These are phyloP conservation scores for Chaetomium olivaceum DNA, from an alignment of 2,329 filamentous ascomycete genomes.

Conservation along the genomic window DNA sequence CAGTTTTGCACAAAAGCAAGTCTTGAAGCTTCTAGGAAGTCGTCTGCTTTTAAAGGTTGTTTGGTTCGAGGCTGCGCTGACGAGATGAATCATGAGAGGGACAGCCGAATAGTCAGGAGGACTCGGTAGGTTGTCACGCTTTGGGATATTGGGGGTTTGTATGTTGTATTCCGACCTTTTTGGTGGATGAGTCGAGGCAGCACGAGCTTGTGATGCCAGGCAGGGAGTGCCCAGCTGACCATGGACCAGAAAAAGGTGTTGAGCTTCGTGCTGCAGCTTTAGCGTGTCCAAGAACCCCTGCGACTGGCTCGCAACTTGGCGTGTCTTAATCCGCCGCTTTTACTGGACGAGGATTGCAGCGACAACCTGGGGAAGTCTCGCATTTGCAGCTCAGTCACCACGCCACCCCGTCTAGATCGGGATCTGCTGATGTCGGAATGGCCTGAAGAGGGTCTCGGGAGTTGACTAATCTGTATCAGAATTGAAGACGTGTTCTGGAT, in stretches of 20 bases:
- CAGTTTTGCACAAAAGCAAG: background rate
- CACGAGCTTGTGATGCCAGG: conserved; percentile 29
- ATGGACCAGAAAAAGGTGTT: conserved; percentile 26
- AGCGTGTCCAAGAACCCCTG: conserved; percentile 24
- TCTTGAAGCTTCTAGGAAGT: background rate
- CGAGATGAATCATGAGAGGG: background rate
- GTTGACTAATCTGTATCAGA: background rate
- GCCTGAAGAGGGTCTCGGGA: background rate
- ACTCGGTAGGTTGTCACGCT: conserved; percentile 1
- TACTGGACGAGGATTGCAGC: conserved; percentile 19
- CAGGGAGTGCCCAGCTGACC: conserved; percentile 23
- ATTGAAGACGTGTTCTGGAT: background rate
- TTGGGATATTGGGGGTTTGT: background rate
- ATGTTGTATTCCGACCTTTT: background rate
- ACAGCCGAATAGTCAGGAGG: background rate
- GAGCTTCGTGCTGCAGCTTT: conserved; percentile 24
- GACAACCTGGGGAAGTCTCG: background rate
- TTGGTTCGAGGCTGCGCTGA: background rate
- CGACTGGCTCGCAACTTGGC: conserved; percentile 27
- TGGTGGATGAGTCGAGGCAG: background rate
- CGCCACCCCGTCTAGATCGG: background rate
- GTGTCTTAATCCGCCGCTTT: conserved; percentile 21
- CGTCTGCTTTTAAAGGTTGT: background rate
- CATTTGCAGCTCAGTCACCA: background rate
- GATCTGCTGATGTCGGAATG: background rate